Conservation (phyloP, 805 yeast species). For the Jamesozyma lodderae region DNA sequence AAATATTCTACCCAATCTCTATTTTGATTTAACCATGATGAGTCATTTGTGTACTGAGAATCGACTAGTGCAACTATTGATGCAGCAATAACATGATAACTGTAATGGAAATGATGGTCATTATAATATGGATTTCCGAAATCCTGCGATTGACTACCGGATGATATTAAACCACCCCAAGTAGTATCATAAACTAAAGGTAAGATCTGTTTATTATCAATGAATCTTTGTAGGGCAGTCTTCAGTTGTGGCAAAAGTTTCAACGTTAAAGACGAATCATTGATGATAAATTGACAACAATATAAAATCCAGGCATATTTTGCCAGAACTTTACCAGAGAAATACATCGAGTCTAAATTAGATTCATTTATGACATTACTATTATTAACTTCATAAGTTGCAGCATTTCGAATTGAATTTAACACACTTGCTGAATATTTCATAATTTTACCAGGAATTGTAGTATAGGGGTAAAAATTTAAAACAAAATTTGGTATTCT, state of each 20-base stretch:
- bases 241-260: conserved; percentile 50
- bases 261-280: conserved; percentile 44
- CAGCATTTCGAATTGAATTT: conserved; percentile 28
- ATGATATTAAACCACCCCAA: conserved; percentile 72
- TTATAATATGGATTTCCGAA: conserved; percentile 65
- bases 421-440: conserved; percentile 27
- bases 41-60: conserved; percentile 15
- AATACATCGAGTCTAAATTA: conserved; percentile 74
- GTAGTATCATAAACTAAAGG: conserved; percentile 73
- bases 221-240: conserved; percentile 59
- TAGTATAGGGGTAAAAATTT: conserved; percentile 38
- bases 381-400: conserved; percentile 29
- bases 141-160: conserved; percentile 54
- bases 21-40: conserved; percentile 41
- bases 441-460: conserved; percentile 24
- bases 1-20: conserved; percentile 47
- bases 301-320: conserved; percentile 84
- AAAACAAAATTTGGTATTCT: conserved; percentile 35
- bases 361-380: conserved; percentile 31
- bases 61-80: conserved; percentile 56
- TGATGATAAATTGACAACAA: conserved; percentile 56
- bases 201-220: conserved; percentile 54
- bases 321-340: conserved; percentile 79
- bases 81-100: conserved; percentile 64
- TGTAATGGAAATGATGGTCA: conserved; percentile 72